These are phyloP conservation scores for Lenwebbia sp. DNA, from an alignment of 345 rosid genomes.

Conservation along the genomic window DNA sequence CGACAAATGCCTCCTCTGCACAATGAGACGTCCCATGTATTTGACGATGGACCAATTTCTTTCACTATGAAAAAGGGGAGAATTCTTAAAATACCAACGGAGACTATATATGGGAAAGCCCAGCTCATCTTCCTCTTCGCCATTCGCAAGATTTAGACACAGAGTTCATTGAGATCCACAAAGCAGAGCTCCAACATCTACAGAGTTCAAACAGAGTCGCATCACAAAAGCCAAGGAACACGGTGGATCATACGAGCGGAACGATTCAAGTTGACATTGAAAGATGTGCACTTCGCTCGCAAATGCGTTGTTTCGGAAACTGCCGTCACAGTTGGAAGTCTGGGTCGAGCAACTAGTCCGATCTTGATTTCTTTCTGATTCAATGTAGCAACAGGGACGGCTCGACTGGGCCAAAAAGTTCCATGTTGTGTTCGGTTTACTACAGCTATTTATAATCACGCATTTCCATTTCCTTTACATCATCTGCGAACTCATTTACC, in stretches of 20 bases:
- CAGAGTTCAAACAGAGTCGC: too few relatives aligned
- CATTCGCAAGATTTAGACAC: too few relatives aligned
- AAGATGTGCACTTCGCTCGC: too few relatives aligned
- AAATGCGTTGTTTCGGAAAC: too few relatives aligned
- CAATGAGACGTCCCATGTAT: not conserved
- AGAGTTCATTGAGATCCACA: too few relatives aligned
- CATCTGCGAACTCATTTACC: not conserved
- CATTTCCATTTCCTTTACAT: not conserved
- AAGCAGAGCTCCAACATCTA: too few relatives aligned
- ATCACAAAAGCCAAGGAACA: too few relatives aligned
- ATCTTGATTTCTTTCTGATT: too few relatives aligned
- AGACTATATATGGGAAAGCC: too few relatives aligned
- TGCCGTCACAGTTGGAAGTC: not conserved
- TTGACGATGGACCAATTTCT: not conserved
- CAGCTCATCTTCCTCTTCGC: too few relatives aligned
- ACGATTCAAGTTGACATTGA: too few relatives aligned
- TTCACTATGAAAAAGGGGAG: not conserved
- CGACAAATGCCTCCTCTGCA: too few relatives aligned
- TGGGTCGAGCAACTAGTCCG: not conserved
- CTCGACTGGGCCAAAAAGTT: not conserved
- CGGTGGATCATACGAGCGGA: not conserved
- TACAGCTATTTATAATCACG: not conserved
- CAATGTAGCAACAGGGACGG: not conserved
- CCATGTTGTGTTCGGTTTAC: not conserved
- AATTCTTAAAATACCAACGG: not conserved